Conservation (phyloP, 306 rosid species). For the Dryas octopetala region DNA sequence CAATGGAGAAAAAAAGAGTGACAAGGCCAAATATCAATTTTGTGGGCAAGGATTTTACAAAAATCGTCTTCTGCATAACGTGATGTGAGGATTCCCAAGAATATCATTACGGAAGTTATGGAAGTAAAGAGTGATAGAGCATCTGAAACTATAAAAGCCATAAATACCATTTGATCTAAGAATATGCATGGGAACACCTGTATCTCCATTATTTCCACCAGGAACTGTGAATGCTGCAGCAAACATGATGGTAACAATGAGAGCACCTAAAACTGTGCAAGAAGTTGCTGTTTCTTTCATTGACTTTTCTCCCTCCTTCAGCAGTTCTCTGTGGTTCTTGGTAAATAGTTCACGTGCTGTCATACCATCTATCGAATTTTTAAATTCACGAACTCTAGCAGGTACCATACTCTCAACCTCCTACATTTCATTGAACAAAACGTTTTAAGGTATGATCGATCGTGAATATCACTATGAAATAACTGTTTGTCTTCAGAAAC, state of each 20-base stretch:
- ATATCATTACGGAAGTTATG: neutral
- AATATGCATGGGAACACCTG: neutral
- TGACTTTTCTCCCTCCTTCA: slow-evolving; percentile 37
- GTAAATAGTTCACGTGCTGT: slow-evolving; percentile 21
- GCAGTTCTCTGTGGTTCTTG: slow-evolving; percentile 16
- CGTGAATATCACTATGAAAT: too few species aligned
- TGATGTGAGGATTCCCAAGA: slow-evolving; percentile 39
- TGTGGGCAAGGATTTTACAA: neutral
- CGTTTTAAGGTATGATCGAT: too few species aligned
- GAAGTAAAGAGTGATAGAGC: slow-evolving; percentile 40
- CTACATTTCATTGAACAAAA: neutral
- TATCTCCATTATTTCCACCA: slow-evolving; percentile 26
- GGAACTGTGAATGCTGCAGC: slow-evolving; percentile 15
- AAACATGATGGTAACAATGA: too few species aligned
- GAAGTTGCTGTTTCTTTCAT: slow-evolving; percentile 33
- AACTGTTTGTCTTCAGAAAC: too few species aligned
- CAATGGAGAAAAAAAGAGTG: neutral
- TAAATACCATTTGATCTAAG: neutral
- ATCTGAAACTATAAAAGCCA: neutral
- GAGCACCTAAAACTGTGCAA: too few species aligned
- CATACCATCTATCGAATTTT: too few species aligned
- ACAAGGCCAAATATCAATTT: neutral
- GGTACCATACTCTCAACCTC: neutral
- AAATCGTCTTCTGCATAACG: slow-evolving; percentile 46
- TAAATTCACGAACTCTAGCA: neutral